These are phyloP conservation scores for Colletotrichum caudatum DNA, from an alignment of 2,329 filamentous ascomycete genomes.

Conservation along the genomic window DNA sequence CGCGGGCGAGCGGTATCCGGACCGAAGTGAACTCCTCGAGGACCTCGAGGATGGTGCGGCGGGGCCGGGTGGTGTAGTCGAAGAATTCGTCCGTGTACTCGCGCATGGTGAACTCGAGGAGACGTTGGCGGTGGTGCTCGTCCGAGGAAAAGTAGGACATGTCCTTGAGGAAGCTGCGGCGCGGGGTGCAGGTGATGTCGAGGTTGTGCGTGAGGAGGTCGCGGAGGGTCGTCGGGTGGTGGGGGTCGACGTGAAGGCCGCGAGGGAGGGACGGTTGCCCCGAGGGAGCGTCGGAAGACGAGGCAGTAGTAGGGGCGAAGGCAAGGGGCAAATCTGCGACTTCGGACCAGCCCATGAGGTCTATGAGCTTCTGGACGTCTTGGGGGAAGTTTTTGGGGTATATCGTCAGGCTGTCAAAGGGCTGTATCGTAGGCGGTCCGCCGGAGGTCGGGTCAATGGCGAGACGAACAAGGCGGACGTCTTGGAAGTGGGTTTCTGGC, in stretches of 20 bases:
- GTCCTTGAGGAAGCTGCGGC: slow-evolving; percentile 84
- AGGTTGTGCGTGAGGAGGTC: slow-evolving; percentile 83
- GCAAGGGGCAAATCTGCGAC: slow-evolving; percentile 77
- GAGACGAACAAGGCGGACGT: slow-evolving; percentile 77
- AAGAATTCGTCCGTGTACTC: slow-evolving; percentile 90
- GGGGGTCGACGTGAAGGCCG: slow-evolving; percentile 54
- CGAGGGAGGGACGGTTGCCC: slow-evolving; percentile 42
- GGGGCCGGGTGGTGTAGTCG: slow-evolving; percentile 92
- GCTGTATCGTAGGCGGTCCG: slow-evolving; percentile 58
- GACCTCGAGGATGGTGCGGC: slow-evolving; percentile 91
- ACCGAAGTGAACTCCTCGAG: slow-evolving; percentile 90
- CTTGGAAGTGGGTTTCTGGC: slow-evolving; percentile 85
- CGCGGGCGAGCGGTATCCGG: slow-evolving; percentile 80
- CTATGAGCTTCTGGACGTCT: slow-evolving; percentile 84
- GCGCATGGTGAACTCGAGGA: slow-evolving; percentile 85
- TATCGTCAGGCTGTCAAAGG: slow-evolving; percentile 84
- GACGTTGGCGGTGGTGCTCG: slow-evolving; percentile 79
- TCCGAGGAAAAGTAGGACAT: slow-evolving; percentile 82
- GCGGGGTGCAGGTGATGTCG: slow-evolving; percentile 90
- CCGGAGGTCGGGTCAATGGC: slow-evolving; percentile 34
- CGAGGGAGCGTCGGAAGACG: slow-evolving; percentile 1
- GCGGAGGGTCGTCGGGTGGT: slow-evolving; percentile 71
- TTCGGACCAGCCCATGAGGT: slow-evolving; percentile 81
- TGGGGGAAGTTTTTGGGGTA: slow-evolving; percentile 87
- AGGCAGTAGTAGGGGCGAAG: background rate